Evolutionary conservation across 495 filamentous ascomycete species (phyloP), one percentile per base, ranked within the genome.

Genomic region (Halenospora varia): DNA sequence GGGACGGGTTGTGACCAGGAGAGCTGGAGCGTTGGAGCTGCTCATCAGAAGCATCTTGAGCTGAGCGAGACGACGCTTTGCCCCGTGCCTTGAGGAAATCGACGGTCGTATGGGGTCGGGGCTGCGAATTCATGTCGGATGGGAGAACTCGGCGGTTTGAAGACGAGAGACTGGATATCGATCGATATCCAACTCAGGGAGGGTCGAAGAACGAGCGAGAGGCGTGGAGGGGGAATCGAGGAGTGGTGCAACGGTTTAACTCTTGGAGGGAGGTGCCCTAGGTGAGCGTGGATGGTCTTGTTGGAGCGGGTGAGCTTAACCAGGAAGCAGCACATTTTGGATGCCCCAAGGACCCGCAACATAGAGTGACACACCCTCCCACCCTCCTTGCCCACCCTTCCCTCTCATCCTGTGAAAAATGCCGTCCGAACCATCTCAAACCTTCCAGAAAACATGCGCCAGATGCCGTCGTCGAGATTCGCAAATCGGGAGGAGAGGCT

Each of bases 271-370:
- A 22, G 46, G 50, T 50, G 29, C 49, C 55, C 41, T 3, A 24
- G 26, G 41, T 25, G 25, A 24, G 49, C n/a, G 47, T 50, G 55
- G 48, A 57, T 49, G 35, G 40, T 50, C 49, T 6, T 13, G 8
- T 57, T 57, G n/a, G n/a, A n/a, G n/a, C n/a, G n/a, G n/a, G n/a
- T n/a, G n/a, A 25, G 4, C 13, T 13, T 17, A 55, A 10, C 25
- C 11, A 41, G 23, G 41, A 20, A 45, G 46, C 45, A 57, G 55
- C 55, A 57, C 45, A 57, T 40, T 57, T 57, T 57, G 46, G 55
- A n/a, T n/a, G n/a, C 55, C 40, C 45, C 39, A 26, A 35, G 3
- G 39, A 22, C 51, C 25, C 29, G 44, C 29, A 22, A 50, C 47
- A 25, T 50, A 49, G 19, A 25, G 50, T 57, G 46, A 57, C 46